Evolutionary conservation across 1,284 basidiomycete genomes (phyloP).

Genomic region (Athelia psychrophila): DNA sequence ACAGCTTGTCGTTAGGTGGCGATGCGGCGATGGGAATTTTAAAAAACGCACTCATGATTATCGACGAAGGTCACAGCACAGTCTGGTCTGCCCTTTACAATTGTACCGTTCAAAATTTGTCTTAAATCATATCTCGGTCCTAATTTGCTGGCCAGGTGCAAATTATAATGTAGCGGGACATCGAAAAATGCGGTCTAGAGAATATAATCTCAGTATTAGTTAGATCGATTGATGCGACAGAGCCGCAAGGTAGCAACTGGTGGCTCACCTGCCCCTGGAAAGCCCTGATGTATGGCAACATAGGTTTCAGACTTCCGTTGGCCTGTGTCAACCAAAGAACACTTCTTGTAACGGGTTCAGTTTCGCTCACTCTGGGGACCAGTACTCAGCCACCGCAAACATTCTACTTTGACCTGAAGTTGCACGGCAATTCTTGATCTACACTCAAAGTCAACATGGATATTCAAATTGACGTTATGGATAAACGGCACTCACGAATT

Average conservation of each 20-base stretch:
- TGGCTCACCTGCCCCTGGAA: constrained; percentile 62
- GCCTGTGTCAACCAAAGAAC: too few relatives aligned
- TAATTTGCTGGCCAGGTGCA: constrained; percentile 59
- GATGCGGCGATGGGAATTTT: not conserved
- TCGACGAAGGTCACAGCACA: constrained; percentile 83
- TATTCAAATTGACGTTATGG: constrained; percentile 1
- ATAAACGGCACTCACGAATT: constrained; percentile 51
- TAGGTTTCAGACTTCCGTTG: constrained; percentile 46
- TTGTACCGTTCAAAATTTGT: constrained; percentile 53
- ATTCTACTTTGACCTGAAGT: constrained; percentile 40
- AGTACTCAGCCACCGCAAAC: constrained; percentile 75
- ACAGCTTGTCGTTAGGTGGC: not conserved
- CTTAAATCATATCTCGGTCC: constrained; percentile 66
- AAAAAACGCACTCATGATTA: constrained; percentile 69
- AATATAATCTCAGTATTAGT: not conserved
- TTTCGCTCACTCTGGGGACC: constrained; percentile 58
- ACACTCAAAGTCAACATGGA: not conserved
- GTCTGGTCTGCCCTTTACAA: constrained; percentile 56
- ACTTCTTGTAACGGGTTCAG: too few relatives aligned
- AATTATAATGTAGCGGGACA: constrained; percentile 73
- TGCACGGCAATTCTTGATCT: constrained; percentile 53
- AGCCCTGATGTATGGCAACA: constrained; percentile 55
- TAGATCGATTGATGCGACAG: not conserved
- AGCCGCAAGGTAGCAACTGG: too few relatives aligned
- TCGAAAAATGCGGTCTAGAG: constrained; percentile 74